These are phyloP conservation scores for Cyphellophora attinorum DNA, from an alignment of 2,329 filamentous ascomycete species.

Conservation along the genomic window DNA sequence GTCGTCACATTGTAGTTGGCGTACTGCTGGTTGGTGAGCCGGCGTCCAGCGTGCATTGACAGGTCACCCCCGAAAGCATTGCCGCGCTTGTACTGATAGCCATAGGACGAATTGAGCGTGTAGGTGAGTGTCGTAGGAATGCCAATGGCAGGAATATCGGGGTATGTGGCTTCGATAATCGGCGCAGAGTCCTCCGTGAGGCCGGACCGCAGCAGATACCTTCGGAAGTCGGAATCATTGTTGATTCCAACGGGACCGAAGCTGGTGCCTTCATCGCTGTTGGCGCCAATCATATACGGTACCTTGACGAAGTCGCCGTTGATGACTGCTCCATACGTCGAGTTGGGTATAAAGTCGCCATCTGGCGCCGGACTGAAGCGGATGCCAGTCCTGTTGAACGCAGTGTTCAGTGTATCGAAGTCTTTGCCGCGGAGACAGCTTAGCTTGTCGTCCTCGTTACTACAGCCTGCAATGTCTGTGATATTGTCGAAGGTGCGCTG, in stretches of 20 bases:
- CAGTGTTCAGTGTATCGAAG: constrained; percentile 49
- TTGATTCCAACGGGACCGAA: constrained; percentile 48
- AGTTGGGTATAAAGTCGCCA: constrained; percentile 42
- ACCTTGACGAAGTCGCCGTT: constrained; percentile 32
- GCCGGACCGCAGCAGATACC: not conserved
- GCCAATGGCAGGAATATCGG: constrained; percentile 36
- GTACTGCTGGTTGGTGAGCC: constrained; percentile 44
- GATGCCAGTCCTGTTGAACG: constrained; percentile 32
- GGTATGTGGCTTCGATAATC: constrained; percentile 32
- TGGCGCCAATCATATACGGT: constrained; percentile 2
- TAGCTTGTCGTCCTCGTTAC: constrained; percentile 45
- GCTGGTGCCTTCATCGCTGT: constrained; percentile 54
- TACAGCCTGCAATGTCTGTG: constrained; percentile 51
- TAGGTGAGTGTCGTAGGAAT: constrained; percentile 32
- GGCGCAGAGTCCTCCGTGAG: constrained; percentile 38
- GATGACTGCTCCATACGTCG: constrained; percentile 29
- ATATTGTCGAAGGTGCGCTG: constrained; percentile 55
- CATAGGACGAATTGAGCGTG: constrained; percentile 18
- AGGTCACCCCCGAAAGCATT: constrained; percentile 48
- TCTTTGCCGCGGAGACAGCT: constrained; percentile 54
- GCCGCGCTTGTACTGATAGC: constrained; percentile 43
- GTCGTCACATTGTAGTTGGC: constrained; percentile 35
- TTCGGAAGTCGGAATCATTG: constrained; percentile 26
- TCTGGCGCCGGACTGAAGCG: constrained; percentile 26
- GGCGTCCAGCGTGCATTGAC: constrained; percentile 46